Conservation (phyloP, 2,329 filamentous ascomycete genomes). For the Arthroderma sp. region DNA sequence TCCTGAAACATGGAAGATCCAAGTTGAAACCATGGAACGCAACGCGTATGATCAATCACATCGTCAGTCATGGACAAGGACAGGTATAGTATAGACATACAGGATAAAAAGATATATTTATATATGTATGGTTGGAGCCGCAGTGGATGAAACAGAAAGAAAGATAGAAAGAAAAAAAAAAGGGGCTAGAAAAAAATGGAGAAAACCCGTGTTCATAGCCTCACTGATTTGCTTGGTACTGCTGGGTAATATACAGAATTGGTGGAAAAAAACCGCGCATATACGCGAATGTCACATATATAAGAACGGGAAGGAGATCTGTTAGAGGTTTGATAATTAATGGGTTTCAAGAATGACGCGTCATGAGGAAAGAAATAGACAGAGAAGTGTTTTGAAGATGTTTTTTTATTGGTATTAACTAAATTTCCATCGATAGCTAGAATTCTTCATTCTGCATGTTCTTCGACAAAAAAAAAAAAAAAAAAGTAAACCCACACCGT, state of each 20-base stretch:
- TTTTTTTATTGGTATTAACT: slow-evolving; percentile 3
- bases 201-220: neutral
- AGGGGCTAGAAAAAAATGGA: neutral
- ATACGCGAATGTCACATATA: neutral
- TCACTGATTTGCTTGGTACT: no score
- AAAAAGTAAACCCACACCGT: slow-evolving; percentile 5
- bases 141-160: neutral
- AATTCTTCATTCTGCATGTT: neutral
- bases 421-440: neutral
- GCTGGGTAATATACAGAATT: no score
- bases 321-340: neutral
- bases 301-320: neutral
- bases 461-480: slow-evolving; percentile 1
- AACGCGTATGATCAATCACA: neutral
- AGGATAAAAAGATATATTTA: neutral
- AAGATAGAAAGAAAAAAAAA: neutral
- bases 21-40: neutral
- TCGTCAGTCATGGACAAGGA: slow-evolving; percentile 1
- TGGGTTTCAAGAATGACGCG: neutral
- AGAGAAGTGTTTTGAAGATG: neutral
- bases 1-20: neutral
- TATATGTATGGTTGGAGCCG: no score
- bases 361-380: neutral
- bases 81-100: neutral
- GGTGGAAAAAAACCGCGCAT: no score